Evolutionary conservation across 2,329 filamentous ascomycete genomes (phyloP).

Genomic region (Aspergillus fischeri): DNA sequence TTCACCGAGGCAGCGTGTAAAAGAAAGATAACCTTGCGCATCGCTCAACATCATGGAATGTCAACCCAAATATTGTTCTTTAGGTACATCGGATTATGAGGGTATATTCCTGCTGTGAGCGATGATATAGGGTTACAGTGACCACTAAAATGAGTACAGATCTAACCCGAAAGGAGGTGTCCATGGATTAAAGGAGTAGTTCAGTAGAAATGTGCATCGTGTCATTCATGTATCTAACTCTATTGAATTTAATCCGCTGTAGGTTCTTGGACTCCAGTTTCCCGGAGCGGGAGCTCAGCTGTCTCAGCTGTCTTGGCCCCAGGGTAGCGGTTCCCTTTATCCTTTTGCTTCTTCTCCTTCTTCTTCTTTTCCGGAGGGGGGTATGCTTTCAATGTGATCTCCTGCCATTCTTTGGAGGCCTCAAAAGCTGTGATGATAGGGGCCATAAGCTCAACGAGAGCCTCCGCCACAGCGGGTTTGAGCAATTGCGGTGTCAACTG

Average conservation of each 20-base stretch:
- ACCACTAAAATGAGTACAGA: too few species aligned
- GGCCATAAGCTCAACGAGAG: conserved; percentile 67
- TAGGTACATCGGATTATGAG: too few species aligned
- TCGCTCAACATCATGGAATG: too few species aligned
- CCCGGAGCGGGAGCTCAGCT: neutral
- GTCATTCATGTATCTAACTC: neutral
- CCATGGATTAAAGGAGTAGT: neutral
- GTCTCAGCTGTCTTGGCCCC: conserved; percentile 3
- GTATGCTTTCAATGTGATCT: conserved; percentile 73
- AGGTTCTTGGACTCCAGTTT: neutral
- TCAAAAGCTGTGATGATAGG: conserved; percentile 75
- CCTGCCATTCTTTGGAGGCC: conserved; percentile 73
- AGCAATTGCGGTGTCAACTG: conserved; percentile 79
- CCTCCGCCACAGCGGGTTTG: conserved; percentile 76
- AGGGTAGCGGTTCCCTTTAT: conserved; percentile 60
- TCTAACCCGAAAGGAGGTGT: too few species aligned
- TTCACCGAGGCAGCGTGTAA: too few species aligned
- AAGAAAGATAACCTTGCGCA: too few species aligned
- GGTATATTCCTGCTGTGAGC: too few species aligned
- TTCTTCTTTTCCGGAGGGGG: conserved; percentile 67
- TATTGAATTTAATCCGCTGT: neutral
- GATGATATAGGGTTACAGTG: too few species aligned
- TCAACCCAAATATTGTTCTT: too few species aligned
- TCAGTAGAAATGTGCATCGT: neutral
- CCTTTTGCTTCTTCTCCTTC: conserved; percentile 70